Evolutionary conservation across 2,329 filamentous ascomycete species (phyloP).

Genomic region (Nectriaceae sp.): DNA sequence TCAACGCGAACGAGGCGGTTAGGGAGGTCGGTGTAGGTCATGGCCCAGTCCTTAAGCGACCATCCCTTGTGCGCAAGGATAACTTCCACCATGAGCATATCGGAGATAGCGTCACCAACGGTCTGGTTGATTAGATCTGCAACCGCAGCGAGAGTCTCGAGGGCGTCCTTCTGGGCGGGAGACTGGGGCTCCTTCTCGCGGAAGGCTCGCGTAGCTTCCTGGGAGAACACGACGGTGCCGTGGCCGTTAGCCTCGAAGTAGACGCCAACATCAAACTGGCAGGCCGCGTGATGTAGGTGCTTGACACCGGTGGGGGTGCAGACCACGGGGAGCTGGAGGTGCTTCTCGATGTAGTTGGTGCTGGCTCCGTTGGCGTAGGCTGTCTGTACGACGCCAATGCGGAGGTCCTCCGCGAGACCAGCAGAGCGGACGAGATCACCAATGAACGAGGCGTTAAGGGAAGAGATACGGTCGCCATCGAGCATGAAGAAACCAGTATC

Average conservation of each 20-base stretch:
- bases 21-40: conserved; percentile 90
- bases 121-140: conserved; percentile 97
- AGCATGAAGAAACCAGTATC: conserved; percentile 86
- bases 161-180: conserved; percentile 85
- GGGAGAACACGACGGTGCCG: conserved; percentile 92
- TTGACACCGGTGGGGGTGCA: conserved; percentile 97
- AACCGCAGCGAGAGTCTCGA: conserved; percentile 81
- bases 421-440: conserved; percentile 82
- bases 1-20: conserved; percentile 94
- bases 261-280: conserved; percentile 91
- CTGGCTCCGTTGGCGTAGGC: conserved; percentile 97
- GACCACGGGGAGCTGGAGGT: conserved; percentile 83
- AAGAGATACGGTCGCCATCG: conserved; percentile 95
- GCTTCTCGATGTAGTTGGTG: conserved; percentile 87
- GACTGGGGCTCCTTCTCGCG: conserved; percentile 80
- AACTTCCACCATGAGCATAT: conserved; percentile 93
- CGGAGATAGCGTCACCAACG: conserved; percentile 92
- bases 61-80: conserved; percentile 95
- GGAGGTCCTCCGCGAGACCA: conserved; percentile 76
- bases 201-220: conserved; percentile 78
- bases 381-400: conserved; percentile 94
- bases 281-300: conserved; percentile 94
- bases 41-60: conserved; percentile 87
- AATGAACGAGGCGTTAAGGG: conserved; percentile 90
- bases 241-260: conserved; percentile 99